phyloP scores from a whole-genome alignment of 768 basidiomycete genomes.

The Dictyophora rubrovolvata region DNA sequence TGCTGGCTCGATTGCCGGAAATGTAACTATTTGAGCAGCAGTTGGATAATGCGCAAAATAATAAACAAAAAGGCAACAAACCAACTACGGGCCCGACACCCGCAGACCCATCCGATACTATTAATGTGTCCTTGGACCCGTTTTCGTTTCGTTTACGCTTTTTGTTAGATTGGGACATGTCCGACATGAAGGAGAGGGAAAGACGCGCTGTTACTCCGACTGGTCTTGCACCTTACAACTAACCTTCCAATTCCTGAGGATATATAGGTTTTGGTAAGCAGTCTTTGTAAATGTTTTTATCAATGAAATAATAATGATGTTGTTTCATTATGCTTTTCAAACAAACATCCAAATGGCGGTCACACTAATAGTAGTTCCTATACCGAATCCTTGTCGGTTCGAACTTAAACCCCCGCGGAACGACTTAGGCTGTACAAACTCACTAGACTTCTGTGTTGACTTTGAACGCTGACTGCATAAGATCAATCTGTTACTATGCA shows the following conservation, averaged over 20 bases:
- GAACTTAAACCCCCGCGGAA: background rate
- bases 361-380: background rate
- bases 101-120: constrained; percentile 25
- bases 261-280: too few species aligned
- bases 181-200: background rate
- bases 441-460: constrained; percentile 2
- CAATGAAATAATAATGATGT: too few species aligned
- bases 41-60: background rate
- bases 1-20: constrained; percentile 55
- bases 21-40: constrained; percentile 34
- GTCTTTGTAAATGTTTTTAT: too few species aligned
- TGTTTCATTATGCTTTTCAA: too few species aligned
- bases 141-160: constrained; percentile 39
- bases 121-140: constrained; percentile 29
- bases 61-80: constrained; percentile 18
- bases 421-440: too few species aligned
- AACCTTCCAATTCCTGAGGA: too few species aligned
- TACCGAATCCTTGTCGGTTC: constrained; percentile 8
- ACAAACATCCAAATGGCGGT: too few species aligned
- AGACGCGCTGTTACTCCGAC: background rate
- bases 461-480: background rate
- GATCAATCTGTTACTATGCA: background rate
- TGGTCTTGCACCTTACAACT: background rate
- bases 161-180: constrained; percentile 16
- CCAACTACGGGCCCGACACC: constrained; percentile 43